Base-by-base conservation (phyloP, 1,284 basidiomycete genomes). In the Peniophora sp. region DNA sequence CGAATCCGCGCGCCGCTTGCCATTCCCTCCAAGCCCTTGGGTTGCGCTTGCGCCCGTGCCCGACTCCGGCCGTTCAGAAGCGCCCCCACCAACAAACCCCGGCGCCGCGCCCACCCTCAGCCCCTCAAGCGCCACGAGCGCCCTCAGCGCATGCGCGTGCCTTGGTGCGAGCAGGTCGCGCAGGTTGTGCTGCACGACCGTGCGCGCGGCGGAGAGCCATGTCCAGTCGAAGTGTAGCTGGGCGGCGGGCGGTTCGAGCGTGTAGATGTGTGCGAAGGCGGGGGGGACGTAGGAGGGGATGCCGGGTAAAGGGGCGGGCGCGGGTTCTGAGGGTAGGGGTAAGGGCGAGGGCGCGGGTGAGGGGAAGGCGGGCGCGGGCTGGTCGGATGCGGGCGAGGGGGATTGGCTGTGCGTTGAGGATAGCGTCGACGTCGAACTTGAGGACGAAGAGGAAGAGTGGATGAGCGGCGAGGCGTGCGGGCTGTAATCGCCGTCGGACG, bases 71-170 rank as follows among this genome's bases (percentile, higher is more conserved):
- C 34, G 15, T 15, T 12, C 17, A 14, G 32, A 34, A n/a, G 23
- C 36, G 15, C 56, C 41, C 54, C 60, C 60, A 3, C 55, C 57
- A 34, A 60, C 49, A 49, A 71, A 74, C 0, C 64, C 68, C 3
- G 75, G 75, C 5, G 69, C 68, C 41, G 72, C 69, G 2, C 76
- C 75, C 51, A 75, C 60, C 35, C 78, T 62, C 18, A 68, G 57
- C 1, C 73, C 69, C 12, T 78, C 72, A 11, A 79, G 57, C n/a
- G 64, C 65, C 24, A 65, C 56, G 55, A 79, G 64, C 1, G 64
- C 64, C 27, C 68, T 60, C 3, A 74, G 56, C 22, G 71, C 56
- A n/a, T 49, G 41, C 8, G 43, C 47, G 34, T 57, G 56, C 3
- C 59, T 58, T 23, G 34, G 53, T 24, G 35, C 50, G 24, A 55